Evolutionary conservation across 768 basidiomycete genomes (phyloP), one percentile per base, ranked within the genome.

Genomic region (Termitomyces eurrhizus): DNA sequence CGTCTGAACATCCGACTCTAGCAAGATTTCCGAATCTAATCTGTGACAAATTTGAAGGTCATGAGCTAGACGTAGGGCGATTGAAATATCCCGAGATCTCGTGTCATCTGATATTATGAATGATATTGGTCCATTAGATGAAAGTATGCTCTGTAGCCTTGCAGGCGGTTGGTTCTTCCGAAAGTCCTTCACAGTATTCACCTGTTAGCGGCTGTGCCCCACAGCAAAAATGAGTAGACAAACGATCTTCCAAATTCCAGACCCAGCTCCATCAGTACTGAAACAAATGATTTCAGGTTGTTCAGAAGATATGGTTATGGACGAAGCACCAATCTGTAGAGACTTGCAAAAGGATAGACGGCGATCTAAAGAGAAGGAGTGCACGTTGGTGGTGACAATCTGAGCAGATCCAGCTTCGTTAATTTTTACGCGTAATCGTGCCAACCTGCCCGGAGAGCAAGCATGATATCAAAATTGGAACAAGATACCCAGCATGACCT

Each of bases 21-120:
- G 63, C 53, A 86, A 65, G 48, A 95, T 84, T 52, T 84, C 80
- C 0, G 83, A 70, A 62, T 93, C 92, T 24, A 95, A 70, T 60
- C 83, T 79, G 67, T 92, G 88, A 71, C 88, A 92, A 0, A 83
- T 66, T 36, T 83, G 73, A 18, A 94, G 74, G 62, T 85, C 82
- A 67, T 92, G 84, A 2, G 88, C 85, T 26, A 95, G 73, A 13
- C 93, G 79, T 12, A 80, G 69, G 2, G 90, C 92, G 3, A 85
- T 71, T 0, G 82, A 83, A 9, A 82, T 67, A 35, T 80, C 78
- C n/a, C 69, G 66, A 1, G 68, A 67, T 6, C 61, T 26, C 16
- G 62, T 66, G 4, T 66, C 62, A 11, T 78, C 70, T 9, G 83
- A 78, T 24, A 87, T 72, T 53, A 94, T 77, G 39, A 95, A 73